Base-by-base conservation (phyloP, 2,329 filamentous ascomycete species). In the Xylaria sp. region DNA sequence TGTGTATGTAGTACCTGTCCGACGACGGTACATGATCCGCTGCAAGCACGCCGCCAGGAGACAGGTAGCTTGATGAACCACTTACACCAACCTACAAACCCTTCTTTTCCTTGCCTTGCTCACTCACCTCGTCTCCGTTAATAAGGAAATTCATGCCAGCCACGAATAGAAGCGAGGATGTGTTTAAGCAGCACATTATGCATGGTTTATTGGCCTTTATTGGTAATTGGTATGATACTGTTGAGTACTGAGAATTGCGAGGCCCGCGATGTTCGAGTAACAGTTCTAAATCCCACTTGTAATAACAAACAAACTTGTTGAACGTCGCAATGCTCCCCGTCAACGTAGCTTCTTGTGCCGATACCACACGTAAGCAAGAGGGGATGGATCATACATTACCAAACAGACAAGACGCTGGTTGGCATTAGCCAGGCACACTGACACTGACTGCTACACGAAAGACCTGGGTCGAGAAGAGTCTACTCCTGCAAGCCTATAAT, bases 271-370 rank as follows among this genome's bases (percentile, higher is more conserved):
- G 60, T 47, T 55, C 27, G 54, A 57, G 34, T 45, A 47, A 32
- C 32, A 14, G 21, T 12, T 19, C 39, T 6, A 45, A 21, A 45
- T 39, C 34, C 32, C 30, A 34, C 7, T 30, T 30, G 48, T 14
- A 50, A 47, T 53, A 24, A 14, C 45, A 24, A 55, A 55, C 36
- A 56, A 50, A n/a, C 14, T 11, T 34, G 17, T 17, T 19, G 24
- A 30, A 19, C 24, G 48, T 68, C 58, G 56, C 47, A 27, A 58
- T 63, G 54, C 48, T 61, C 57, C 60, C 64, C 51, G 56, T 58
- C 36, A 30, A 39, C 17, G 48, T 24, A 32, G 50, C 39, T 55
- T 39, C 21, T 48, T 42, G 54, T 59, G 50, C 58, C 32, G 32
- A 42, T 61, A 48, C 56, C 32, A 64, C 54, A 56, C 30, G 27